These are phyloP conservation scores for Atalantia buxifolia DNA, from an alignment of 345 rosid genomes.

Conservation along the genomic window DNA sequence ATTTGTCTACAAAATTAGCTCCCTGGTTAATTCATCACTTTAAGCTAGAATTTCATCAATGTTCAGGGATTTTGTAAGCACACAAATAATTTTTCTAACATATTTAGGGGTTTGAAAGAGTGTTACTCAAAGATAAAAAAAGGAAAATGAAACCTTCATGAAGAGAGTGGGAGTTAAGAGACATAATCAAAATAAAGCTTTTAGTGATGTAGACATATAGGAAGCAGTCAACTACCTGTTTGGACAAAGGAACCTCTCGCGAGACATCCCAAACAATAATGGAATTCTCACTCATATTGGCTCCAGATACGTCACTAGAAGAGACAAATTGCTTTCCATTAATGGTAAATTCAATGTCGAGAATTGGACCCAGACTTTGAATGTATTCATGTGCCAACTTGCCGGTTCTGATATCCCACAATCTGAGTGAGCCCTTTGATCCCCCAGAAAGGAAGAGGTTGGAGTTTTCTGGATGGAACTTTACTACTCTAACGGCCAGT, in stretches of 20 bases:
- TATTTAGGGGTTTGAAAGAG: background rate
- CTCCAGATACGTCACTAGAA: slow-evolving; percentile 71
- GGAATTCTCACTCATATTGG: slow-evolving; percentile 75
- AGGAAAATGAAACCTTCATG: background rate
- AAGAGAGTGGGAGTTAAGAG: background rate
- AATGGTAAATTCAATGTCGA: slow-evolving; percentile 68
- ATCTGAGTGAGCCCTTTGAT: slow-evolving; percentile 61
- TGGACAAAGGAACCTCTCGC: slow-evolving; percentile 73
- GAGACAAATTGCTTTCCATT: slow-evolving; percentile 71
- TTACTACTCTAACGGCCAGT: slow-evolving; percentile 58
- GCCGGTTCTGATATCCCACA: slow-evolving; percentile 75
- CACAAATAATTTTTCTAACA: background rate
- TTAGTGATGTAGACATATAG: background rate
- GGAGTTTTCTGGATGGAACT: slow-evolving; percentile 59
- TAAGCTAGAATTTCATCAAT: background rate
- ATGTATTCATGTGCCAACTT: slow-evolving; percentile 54
- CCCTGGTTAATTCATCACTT: background rate
- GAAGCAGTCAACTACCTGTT: slow-evolving; percentile 54
- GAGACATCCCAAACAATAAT: slow-evolving; percentile 73
- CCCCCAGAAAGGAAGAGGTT: slow-evolving; percentile 87
- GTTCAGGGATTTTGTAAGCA: background rate
- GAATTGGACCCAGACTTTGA: slow-evolving; percentile 63
- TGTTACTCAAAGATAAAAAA: background rate
- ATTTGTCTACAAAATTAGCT: background rate
- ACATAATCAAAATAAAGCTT: slow-evolving; percentile 10